These are phyloP conservation scores for Sphaerulina musiva DNA, from an alignment of 2,329 filamentous ascomycete genomes.

Conservation along the genomic window DNA sequence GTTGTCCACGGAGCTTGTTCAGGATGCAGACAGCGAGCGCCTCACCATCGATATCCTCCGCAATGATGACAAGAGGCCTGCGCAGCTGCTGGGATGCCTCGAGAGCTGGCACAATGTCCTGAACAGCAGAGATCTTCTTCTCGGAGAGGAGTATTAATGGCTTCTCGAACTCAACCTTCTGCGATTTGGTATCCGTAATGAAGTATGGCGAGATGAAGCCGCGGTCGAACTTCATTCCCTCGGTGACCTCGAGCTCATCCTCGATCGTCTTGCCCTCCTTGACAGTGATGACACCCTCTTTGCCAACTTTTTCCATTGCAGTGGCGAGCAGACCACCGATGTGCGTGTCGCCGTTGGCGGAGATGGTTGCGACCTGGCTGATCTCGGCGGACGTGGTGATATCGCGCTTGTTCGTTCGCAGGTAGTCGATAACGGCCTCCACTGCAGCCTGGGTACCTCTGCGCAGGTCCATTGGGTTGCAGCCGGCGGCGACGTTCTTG, in stretches of 20 bases:
- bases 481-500: constrained; percentile 98
- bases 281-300: constrained; percentile 99
- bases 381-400: constrained; percentile 97
- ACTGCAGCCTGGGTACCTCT: constrained; percentile 96
- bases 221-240: constrained; percentile 99
- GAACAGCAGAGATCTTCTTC: constrained; percentile 99
- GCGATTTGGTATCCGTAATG: constrained; percentile 97
- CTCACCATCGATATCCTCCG: constrained; percentile 98
- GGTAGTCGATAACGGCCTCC: constrained; percentile 85
- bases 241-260: constrained; percentile 96
- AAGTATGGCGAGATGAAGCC: constrained; percentile 99
- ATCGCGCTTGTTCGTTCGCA: constrained; percentile 93
- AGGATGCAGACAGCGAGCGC: constrained; percentile 97
- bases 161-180: constrained; percentile 99
- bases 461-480: constrained; percentile 99
- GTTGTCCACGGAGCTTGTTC: constrained; percentile 99
- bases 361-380: constrained; percentile 96
- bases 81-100: constrained; percentile 94
- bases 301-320: constrained; percentile 99
- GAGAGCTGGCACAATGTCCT: constrained; percentile 96
- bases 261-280: constrained; percentile 99
- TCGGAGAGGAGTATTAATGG: constrained; percentile 95
- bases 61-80: constrained; percentile 94
- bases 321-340: constrained; percentile 93
- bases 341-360: constrained; percentile 91